A percentile compares a stretch with the other conserved stretches of the same genome.
Conservation (phyloP, 1,284 basidiomycete species). For the Macrocybe sp. region DNA sequence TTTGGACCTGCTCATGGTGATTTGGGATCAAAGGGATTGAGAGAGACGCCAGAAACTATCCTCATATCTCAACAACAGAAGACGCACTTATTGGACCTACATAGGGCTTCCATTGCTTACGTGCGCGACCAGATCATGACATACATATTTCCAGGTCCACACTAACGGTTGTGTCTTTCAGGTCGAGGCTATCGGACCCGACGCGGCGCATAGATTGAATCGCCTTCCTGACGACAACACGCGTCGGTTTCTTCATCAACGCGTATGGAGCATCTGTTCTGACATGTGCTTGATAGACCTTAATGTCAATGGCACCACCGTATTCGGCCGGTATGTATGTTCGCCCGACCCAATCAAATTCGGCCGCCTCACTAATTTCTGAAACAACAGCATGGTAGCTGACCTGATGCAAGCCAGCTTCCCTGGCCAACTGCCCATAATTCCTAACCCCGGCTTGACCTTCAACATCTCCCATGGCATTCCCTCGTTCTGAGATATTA, state of each 20-base stretch:
- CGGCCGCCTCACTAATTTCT: not conserved
- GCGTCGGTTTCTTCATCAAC: slow-evolving; percentile 20
- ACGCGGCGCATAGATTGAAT: slow-evolving; percentile 36
- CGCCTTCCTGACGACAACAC: slow-evolving; percentile 34
- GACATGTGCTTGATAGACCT: slow-evolving; percentile 18
- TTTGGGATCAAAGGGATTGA: not conserved
- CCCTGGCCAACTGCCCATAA: slow-evolving; percentile 28
- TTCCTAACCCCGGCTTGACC: slow-evolving; percentile 27
- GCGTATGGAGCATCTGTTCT: not conserved
- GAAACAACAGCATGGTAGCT: slow-evolving; percentile 31
- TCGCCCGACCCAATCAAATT: not conserved
- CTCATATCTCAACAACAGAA: slow-evolving; percentile 31
- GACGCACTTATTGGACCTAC: slow-evolving; percentile 36
- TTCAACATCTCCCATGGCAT: slow-evolving; percentile 25
- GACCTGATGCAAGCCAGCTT: slow-evolving; percentile 33
- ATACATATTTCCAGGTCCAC: not conserved
- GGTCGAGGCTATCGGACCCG: slow-evolving; percentile 35
- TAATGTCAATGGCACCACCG: slow-evolving; percentile 31
- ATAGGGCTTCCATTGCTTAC: slow-evolving; percentile 36
- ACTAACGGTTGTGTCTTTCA: slow-evolving; percentile 4
- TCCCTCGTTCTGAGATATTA: slow-evolving; percentile 15
- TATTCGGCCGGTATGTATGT: slow-evolving; percentile 29
- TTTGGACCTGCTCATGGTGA: not conserved
- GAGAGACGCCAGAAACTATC: slow-evolving; percentile 20
- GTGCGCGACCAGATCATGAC: slow-evolving; percentile 9